Evolutionary conservation across 225 moss, liverwort and hornwort genomes (phyloP).

Genomic region (Bryum argenteum): DNA sequence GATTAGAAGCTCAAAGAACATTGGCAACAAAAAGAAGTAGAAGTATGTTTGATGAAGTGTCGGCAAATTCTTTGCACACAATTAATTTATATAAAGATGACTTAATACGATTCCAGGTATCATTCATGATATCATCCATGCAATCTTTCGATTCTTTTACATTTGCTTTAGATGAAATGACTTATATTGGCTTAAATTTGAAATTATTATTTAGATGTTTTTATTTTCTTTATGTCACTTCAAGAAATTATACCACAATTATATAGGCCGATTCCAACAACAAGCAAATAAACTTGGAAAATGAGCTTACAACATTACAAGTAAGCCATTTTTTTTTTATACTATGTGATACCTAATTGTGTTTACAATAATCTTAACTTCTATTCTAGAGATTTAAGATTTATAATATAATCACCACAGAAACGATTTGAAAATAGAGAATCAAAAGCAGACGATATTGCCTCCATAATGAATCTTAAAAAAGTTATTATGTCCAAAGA

Average conservation of each 20-base stretch:
- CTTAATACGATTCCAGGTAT: conserved; percentile 14
- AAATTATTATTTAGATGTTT: too few species aligned
- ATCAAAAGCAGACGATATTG: conserved; percentile 19
- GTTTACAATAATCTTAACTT: fast-evolving
- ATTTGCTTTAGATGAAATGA: neutral
- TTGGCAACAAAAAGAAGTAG: neutral
- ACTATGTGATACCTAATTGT: fast-evolving
- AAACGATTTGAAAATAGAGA: conserved; percentile 26
- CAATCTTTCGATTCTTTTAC: fast-evolving
- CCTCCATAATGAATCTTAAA: conserved; percentile 1
- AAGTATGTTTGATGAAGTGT: neutral
- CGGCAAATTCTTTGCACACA: neutral
- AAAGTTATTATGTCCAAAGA: neutral
- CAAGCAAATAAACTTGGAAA: neutral
- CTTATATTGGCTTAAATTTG: too few species aligned
- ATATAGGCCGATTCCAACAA: conserved; percentile 15
- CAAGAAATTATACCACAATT: too few species aligned
- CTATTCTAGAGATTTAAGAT: fast-evolving
- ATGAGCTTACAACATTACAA: neutral
- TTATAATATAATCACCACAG: neutral
- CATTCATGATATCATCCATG: fast-evolving
- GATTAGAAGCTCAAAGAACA: conserved; percentile 28
- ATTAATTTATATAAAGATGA: neutral
- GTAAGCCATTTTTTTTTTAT: neutral
- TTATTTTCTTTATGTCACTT: neutral